Percentiles rank a stretch among this genome's conserved stretches.
phyloP scores from a whole-genome alignment of 1,139 yeast species.

The Lodderomyces parapsilosis region DNA sequence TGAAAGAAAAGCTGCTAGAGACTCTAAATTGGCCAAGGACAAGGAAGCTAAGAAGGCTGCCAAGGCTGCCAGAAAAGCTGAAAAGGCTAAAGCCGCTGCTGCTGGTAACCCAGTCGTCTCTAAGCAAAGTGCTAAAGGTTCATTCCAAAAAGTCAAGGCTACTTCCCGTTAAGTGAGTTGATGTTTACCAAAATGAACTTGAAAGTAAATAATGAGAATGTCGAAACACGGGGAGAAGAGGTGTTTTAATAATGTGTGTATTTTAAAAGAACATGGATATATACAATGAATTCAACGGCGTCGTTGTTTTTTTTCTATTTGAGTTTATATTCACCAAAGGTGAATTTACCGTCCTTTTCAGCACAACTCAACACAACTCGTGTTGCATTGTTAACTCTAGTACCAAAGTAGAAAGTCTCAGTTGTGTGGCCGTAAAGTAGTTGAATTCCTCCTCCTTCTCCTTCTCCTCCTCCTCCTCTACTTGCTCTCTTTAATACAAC shows the following conservation, averaged over 20 bases:
- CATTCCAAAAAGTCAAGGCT: constrained; percentile 94
- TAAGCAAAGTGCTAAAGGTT: constrained; percentile 89
- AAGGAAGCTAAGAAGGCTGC: constrained; percentile 95
- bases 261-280: background rate
- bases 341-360: constrained; percentile 23
- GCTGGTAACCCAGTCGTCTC: constrained; percentile 64
- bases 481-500: constrained; percentile 19
- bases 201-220: background rate
- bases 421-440: constrained; percentile 44
- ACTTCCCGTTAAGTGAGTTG: constrained; percentile 78
- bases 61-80: constrained; percentile 94
- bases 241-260: background rate
- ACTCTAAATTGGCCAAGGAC: constrained; percentile 83
- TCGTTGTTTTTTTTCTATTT: too few species aligned
- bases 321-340: constrained; percentile 36
- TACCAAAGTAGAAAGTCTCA: constrained; percentile 45
- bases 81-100: constrained; percentile 84
- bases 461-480: too few species aligned
- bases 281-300: constrained; percentile 5
- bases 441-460: constrained; percentile 13
- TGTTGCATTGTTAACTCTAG: constrained; percentile 14
- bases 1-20: constrained; percentile 97
- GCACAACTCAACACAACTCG: constrained; percentile 30
- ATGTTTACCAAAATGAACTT: too few species aligned
- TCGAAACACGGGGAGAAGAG: background rate